A percentile compares a stretch with the other conserved stretches of the same genome.
These are phyloP conservation scores for Fraxinus greggii DNA, from an alignment of 305 asterid genomes.

Conservation along the genomic window DNA sequence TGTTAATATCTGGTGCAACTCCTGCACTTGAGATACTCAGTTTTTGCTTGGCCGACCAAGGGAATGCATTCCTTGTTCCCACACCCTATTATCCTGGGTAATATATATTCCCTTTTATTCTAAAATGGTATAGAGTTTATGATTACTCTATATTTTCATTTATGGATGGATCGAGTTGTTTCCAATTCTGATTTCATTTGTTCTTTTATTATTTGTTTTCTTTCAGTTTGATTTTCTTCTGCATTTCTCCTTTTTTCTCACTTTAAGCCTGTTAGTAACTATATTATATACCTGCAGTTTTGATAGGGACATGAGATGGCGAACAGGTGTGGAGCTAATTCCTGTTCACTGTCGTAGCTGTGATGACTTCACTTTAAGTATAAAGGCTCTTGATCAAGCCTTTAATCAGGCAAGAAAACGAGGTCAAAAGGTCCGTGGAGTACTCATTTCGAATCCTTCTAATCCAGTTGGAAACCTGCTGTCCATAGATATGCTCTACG, in stretches of 20 bases:
- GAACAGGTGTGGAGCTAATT: slow-evolving; percentile 85
- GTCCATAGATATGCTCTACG: slow-evolving; percentile 49
- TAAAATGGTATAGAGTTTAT: background rate
- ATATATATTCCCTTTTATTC: background rate
- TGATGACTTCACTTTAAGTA: slow-evolving; percentile 68
- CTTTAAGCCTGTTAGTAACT: slow-evolving; percentile 13
- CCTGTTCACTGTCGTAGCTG: slow-evolving; percentile 92
- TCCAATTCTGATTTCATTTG: background rate
- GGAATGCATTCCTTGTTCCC: slow-evolving; percentile 90
- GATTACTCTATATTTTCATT: slow-evolving; percentile 6
- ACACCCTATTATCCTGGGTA: slow-evolving; percentile 97
- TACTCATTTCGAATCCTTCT: slow-evolving; percentile 81
- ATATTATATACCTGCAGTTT: slow-evolving; percentile 50
- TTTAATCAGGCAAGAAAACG: slow-evolving; percentile 86
- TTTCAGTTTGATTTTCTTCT: background rate
- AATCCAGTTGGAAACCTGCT: slow-evolving; percentile 79
- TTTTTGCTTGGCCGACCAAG: slow-evolving; percentile 88
- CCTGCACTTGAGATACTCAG: slow-evolving; percentile 85
- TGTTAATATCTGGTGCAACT: slow-evolving; percentile 80
- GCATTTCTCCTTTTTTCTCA: background rate
- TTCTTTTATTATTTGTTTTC: background rate
- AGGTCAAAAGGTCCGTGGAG: slow-evolving; percentile 84
- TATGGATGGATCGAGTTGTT: background rate
- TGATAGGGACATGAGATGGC: slow-evolving; percentile 82
- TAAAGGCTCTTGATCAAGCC: slow-evolving; percentile 79